Base-by-base conservation (phyloP, 495 filamentous ascomycete genomes). In the Talaromyces stipitatus region DNA sequence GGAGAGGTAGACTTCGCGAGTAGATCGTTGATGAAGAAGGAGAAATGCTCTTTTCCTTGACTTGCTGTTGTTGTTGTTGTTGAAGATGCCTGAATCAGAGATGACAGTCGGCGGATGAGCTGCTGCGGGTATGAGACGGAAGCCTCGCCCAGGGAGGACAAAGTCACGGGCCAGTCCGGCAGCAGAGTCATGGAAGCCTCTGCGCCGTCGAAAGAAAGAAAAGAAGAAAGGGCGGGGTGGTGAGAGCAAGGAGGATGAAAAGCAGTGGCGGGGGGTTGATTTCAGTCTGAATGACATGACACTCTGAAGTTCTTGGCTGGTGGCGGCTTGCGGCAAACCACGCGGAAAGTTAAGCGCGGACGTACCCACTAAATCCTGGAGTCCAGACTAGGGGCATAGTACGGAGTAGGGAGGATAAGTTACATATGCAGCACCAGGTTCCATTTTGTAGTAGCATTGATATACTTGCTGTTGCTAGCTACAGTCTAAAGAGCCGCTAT, bases 61-160 rank as follows among this genome's bases (percentile, higher is more conserved):
- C 64, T 74, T 63, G 60, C 58, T 64, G 62, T 69, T 57, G 63
- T 58, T 54, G 71, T 58, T 54, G 67, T 61, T 26, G 68, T 61
- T 63, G 70, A 64, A 51, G 76, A 56, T 61, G 67, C 70, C 45
- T 66, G 64, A 55, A 69, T 70, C 20, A 78, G 58, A 32, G 72
- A 67, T 11, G 78, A 72, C 60, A 85, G 68, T 54, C 79, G 82
- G 50, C 80, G 74, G 63, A 76, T 79, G 58, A 84, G 70, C 62
- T 76, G 77, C 53, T 79, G 74, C 52, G 87, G 61, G 54, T 82
- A 79, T 26, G 69, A 62, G 54, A 72, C 66, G 57, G 70, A 76
- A 65, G 73, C 70, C 69, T 80, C 73, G 64, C 71, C 65, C 70
- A 79, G 65, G 53, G 69, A 70, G 65, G 73, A 73, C 69, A 74